phyloP scores from a whole-genome alignment of 768 basidiomycete species.

The Infundibulicybe gibba region DNA sequence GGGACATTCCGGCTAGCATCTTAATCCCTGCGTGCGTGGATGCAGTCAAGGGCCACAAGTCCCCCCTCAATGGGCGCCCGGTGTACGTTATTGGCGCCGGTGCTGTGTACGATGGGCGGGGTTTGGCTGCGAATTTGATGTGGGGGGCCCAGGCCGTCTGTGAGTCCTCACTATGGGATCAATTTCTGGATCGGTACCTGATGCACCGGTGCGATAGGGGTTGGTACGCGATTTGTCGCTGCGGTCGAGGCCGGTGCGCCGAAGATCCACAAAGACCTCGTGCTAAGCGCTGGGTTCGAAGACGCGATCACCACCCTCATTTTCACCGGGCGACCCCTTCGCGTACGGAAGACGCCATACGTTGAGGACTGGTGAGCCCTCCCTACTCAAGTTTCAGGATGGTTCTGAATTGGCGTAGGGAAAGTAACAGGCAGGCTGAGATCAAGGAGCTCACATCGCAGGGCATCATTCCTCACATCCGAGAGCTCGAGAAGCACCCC shows the following conservation, averaged over 20 bases:
- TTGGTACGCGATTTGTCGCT: slow-evolving; percentile 87
- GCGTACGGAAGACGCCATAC: slow-evolving; percentile 82
- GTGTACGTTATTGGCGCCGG: slow-evolving; percentile 91
- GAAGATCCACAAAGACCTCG: slow-evolving; percentile 79
- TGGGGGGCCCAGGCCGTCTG: slow-evolving; percentile 89
- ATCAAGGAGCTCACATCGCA: slow-evolving; percentile 79
- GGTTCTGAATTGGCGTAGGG: slow-evolving; percentile 37
- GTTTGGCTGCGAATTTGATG: slow-evolving; percentile 81
- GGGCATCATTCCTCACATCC: slow-evolving; percentile 75
- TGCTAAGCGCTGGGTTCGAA: slow-evolving; percentile 68
- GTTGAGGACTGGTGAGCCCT: slow-evolving; percentile 71
- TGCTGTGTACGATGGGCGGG: slow-evolving; percentile 86
- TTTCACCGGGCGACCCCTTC: slow-evolving; percentile 85
- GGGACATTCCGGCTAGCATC: slow-evolving; percentile 77
- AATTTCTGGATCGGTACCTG: background rate
- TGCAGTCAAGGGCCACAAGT: slow-evolving; percentile 69
- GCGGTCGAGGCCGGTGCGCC: slow-evolving; percentile 77
- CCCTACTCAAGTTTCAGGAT: background rate
- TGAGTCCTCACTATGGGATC: slow-evolving; percentile 38
- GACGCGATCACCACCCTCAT: slow-evolving; percentile 85
- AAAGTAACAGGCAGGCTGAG: slow-evolving; percentile 73
- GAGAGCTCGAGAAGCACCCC: slow-evolving; percentile 76
- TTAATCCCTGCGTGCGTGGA: slow-evolving; percentile 92
- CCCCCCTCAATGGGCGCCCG: slow-evolving; percentile 78
- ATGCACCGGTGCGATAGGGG: slow-evolving; percentile 40